phyloP scores from a whole-genome alignment of 441 rosid genomes.

The Pelargonium myrrhifolium region DNA sequence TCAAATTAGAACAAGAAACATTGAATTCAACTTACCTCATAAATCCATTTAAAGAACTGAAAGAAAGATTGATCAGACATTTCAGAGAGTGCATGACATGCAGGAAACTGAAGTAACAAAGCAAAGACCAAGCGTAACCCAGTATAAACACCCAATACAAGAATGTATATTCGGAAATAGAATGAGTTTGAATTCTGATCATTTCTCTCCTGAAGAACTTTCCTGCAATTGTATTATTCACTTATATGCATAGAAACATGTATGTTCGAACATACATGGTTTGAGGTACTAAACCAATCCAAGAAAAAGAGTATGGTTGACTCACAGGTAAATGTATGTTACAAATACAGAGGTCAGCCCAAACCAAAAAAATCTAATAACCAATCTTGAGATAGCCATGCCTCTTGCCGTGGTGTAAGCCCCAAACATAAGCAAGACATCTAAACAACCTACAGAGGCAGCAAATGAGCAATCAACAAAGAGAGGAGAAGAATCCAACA shows the following conservation, averaged over 20 bases:
- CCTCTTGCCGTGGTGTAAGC: conserved; percentile 91
- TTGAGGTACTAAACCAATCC: background rate
- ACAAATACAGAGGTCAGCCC: conserved; percentile 66
- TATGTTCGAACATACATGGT: background rate
- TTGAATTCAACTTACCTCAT: conserved; percentile 53
- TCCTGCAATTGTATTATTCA: conserved; percentile 45
- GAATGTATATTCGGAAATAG: conserved; percentile 79
- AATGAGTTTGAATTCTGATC: conserved; percentile 50
- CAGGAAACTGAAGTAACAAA: conserved; percentile 67
- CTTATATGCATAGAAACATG: conserved; percentile 9
- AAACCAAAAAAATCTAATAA: conserved; percentile 90
- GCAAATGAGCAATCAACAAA: conserved; percentile 20
- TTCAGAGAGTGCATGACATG: conserved; percentile 81
- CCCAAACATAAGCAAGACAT: conserved; percentile 90
- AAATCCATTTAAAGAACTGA: conserved; percentile 99
- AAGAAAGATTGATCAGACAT: conserved; percentile 93
- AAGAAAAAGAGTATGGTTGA: conserved; percentile 17
- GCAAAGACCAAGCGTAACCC: conserved; percentile 69
- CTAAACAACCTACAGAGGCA: conserved; percentile 60
- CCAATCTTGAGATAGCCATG: conserved; percentile 97
- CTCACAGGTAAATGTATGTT: conserved; percentile 79
- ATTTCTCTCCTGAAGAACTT: conserved; percentile 68
- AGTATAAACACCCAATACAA: conserved; percentile 81
- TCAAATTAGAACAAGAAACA: conserved; percentile 11
- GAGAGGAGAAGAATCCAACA: conserved; percentile 15